A percentile compares a stretch with the other conserved stretches of the same genome.
Conservation (phyloP, 2,329 filamentous ascomycete species). For the Pseudogymnoascus sp. region DNA sequence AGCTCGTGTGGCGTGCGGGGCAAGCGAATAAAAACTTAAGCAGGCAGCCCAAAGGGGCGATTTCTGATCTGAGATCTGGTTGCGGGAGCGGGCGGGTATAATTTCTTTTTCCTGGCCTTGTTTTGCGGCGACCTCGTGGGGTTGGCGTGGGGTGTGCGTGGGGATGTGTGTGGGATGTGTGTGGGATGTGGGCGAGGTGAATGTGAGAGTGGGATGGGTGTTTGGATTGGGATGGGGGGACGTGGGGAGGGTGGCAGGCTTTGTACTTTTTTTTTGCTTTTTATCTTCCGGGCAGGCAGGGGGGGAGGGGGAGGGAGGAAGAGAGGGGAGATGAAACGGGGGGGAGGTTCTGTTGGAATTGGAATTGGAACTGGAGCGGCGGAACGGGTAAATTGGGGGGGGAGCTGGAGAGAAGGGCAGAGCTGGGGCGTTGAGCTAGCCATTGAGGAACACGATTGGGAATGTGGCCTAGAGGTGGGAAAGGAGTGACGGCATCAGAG, state of each 20-base stretch:
- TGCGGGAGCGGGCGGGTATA: conserved; percentile 1
- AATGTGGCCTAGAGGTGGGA: neutral
- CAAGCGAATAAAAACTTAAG: neutral
- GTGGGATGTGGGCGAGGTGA: neutral
- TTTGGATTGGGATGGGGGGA: conserved; percentile 3
- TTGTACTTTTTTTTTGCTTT: conserved; percentile 5
- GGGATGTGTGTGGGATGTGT: conserved; percentile 4
- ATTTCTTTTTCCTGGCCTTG: conserved; percentile 5
- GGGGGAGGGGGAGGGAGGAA: neutral
- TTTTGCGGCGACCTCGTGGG: conserved; percentile 2
- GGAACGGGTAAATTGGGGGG: neutral
- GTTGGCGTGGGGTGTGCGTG: neutral
- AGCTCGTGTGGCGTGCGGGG: neutral
- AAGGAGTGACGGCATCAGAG: neutral
- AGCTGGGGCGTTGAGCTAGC: neutral
- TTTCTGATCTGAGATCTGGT: conserved; percentile 3
- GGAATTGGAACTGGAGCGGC: neutral
- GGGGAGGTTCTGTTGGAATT: neutral
- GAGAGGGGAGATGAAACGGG: neutral
- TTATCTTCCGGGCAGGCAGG: neutral
- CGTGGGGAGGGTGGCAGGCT: conserved; percentile 1
- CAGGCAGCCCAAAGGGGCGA: conserved; percentile 2
- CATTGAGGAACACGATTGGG: neutral
- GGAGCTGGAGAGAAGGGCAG: neutral
- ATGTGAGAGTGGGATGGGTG: conserved; percentile 2